phyloP scores from a whole-genome alignment of 495 filamentous ascomycete species.

The Trichoderma reesei region DNA sequence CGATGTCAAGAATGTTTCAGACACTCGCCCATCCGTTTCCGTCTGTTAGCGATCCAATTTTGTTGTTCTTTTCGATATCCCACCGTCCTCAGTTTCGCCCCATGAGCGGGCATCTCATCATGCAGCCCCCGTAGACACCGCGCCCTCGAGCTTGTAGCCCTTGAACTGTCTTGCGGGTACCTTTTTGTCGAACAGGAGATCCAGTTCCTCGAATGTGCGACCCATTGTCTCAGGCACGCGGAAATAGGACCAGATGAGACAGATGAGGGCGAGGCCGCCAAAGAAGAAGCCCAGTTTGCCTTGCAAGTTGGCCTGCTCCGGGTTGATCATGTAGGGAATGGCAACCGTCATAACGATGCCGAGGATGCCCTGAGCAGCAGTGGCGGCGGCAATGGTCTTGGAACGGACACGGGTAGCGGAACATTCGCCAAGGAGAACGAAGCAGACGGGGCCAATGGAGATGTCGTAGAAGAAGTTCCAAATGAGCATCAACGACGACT shows the following conservation, averaged over 20 bases:
- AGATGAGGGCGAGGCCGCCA: constrained; percentile 28
- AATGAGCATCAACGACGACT: constrained; percentile 30
- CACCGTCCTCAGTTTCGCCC: too few species aligned
- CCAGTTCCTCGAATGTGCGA: constrained; percentile 36
- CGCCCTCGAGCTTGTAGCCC: neutral
- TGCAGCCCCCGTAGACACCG: neutral
- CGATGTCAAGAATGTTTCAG: too few species aligned
- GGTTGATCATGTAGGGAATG: constrained; percentile 36
- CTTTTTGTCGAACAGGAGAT: constrained; percentile 16
- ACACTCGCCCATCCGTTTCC: too few species aligned
- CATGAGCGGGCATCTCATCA: neutral
- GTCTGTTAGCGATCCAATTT: too few species aligned
- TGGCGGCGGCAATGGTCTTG: constrained; percentile 40
- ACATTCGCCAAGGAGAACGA: constrained; percentile 42
- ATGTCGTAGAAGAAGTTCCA: constrained; percentile 35
- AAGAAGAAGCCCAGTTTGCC: constrained; percentile 35
- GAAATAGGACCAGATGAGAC: constrained; percentile 13
- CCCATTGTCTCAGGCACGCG: constrained; percentile 14
- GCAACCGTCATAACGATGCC: constrained; percentile 23
- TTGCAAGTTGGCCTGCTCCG: constrained; percentile 34
- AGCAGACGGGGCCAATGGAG: constrained; percentile 38
- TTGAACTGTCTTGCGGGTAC: constrained; percentile 12
- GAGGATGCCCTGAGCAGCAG: constrained; percentile 22
- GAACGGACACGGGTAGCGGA: constrained; percentile 39
- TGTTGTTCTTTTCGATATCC: too few species aligned